A percentile compares a stretch with the other conserved stretches of the same genome.
Evolutionary conservation across 2,329 filamentous ascomycete genomes (phyloP).

Genomic region (Pseudopithomyces chartarum): DNA sequence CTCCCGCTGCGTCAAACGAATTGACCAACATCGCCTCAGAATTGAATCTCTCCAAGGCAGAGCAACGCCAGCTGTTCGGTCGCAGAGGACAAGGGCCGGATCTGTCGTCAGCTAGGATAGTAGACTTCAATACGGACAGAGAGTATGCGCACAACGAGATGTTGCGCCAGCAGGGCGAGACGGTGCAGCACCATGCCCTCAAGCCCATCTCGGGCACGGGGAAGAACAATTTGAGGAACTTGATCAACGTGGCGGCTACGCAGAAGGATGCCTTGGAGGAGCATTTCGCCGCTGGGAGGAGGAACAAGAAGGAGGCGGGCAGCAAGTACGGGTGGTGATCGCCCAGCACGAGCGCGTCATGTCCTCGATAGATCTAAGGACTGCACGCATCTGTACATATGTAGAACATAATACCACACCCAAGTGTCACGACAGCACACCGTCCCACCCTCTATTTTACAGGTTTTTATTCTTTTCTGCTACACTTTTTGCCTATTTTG

Average conservation of each 20-base stretch:
- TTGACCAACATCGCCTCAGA: slow-evolving; percentile 75
- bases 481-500: background rate
- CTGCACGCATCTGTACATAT: no score
- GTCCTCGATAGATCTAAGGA: no score
- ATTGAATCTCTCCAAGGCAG: slow-evolving; percentile 77
- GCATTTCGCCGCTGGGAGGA: slow-evolving; percentile 81
- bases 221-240: slow-evolving; percentile 86
- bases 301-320: slow-evolving; percentile 80
- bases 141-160: slow-evolving; percentile 88
- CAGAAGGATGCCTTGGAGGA: slow-evolving; percentile 91
- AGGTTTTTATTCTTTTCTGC: background rate
- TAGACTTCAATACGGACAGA: slow-evolving; percentile 86
- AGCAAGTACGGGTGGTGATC: slow-evolving; percentile 83
- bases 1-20: slow-evolving; percentile 52
- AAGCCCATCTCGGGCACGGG: slow-evolving; percentile 76
- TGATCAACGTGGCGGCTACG: slow-evolving; percentile 80
- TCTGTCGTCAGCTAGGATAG: slow-evolving; percentile 65
- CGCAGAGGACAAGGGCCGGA: slow-evolving; percentile 58
- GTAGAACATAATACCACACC: no score
- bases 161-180: slow-evolving; percentile 71
- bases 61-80: slow-evolving; percentile 84
- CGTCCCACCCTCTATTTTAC: background rate
- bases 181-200: slow-evolving; percentile 78
- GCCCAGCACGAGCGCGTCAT: background rate
- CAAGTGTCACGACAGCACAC: background rate